Evolutionary conservation across 805 yeast genomes (phyloP), one percentile per base, ranked within the genome.

Genomic region (Diddensiella transvaalensis): DNA sequence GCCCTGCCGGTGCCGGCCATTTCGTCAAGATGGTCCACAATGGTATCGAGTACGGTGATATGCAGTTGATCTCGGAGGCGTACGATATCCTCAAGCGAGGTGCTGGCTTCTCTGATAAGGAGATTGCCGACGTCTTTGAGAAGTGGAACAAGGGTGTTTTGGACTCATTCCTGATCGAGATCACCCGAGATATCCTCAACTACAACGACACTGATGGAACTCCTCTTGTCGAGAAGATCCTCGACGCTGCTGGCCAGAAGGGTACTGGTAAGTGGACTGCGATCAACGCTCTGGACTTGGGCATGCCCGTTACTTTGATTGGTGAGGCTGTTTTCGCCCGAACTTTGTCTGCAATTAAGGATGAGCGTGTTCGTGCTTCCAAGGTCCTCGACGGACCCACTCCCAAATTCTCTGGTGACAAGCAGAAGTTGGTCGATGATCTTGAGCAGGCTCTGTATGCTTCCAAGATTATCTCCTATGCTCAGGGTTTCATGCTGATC

Each of bases 211-310:
- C 77, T 53, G 96, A 90, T 65, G 95, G 96, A 61, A 80, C 82
- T 59, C 96, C 98, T 64, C 74, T 93, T 58, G 95, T 91, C 52
- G 98, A 93, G 78, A 93, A 91, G 81, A 90, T 91, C 67, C 76
- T 89, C 71, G 99, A 91, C 75, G 71, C 87, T 65, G 99, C 99
- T 60, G 98, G 98, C 64, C 98, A 91, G 79, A 91, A 91, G 81
- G 99, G 99, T 81, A 91, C 99, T 60, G 99, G 99, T 78, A 91
- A 91, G 78, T 91, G 99, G 99, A 93, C 98, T 61, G 97, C 98
- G 57, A 87, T 91, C 72, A 90, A 89, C 70, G 98, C 98, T 56
- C 78, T 91, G 64, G 98, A 93, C 73, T 79, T 93, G 62, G 98
- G 98, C 72, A 88, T 87, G 86, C 99, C 99, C 61, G 96, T 91